Base-by-base conservation (phyloP, 208 protist genomes). In the Crithidia bombi region DNA sequence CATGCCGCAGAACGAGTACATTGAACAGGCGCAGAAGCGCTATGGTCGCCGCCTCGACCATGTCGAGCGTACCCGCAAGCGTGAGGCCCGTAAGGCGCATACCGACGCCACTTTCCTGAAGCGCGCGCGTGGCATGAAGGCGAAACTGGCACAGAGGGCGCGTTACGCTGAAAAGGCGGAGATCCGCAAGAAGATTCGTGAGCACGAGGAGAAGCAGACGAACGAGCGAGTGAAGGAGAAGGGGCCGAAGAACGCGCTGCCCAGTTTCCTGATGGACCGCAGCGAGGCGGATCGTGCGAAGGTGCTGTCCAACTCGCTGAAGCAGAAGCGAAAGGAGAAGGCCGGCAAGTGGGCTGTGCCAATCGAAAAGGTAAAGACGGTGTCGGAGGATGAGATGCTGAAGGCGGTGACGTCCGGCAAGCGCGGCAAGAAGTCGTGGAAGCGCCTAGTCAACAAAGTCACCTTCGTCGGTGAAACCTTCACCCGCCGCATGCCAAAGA, bases 301-400 rank as follows among this genome's bases (percentile, higher is more conserved):
- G 87, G 97, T 99, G 26, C 88, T 99, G 17, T 99, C 96, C 51
- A 99, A 99, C 87, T 99, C 98, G 28, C 82, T 99, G 17, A 99
- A 99, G 85, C 98, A 99, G 81, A 99, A 99, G 87, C 89, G 99
- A 36, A 99, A 99, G 92, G 98, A 99, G 76, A 99, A 99, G 79
- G 99, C 99, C 1, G 99, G 99, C 19, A 99, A 99, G 85, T 99
- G 99, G 98, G 89, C 97, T 36, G 99, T 99, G 38, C 99, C 99
- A 9, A 98, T 99, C 69, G 98, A 99, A 23, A 99, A 99, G 86
- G 98, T 99, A 5, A 95, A 97, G 79, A 95, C 98, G 6, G 95
- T 99, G 33, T 92, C 92, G 66, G 99, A 99, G 74, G 96, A 98
- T 69, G 99, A 99, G 89, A 99, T 99, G 85, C 99, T 99, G 73